phyloP scores from a whole-genome alignment of 2,329 filamentous ascomycete species.

The Aspergillus aculeatus region DNA sequence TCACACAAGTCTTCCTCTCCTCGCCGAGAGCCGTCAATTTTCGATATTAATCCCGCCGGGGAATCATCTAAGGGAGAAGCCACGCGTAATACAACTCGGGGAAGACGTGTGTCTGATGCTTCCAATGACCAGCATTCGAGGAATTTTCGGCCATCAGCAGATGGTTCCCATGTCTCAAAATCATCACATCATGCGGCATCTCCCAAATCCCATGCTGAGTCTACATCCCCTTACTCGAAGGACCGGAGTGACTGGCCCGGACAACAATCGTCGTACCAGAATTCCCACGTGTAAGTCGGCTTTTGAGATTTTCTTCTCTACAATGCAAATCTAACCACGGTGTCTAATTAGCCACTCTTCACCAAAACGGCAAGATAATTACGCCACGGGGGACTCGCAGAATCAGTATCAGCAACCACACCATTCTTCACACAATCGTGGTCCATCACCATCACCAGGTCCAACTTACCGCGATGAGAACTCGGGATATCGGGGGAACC shows the following conservation, averaged over 20 bases:
- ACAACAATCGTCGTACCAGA: constrained; percentile 39
- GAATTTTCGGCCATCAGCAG: constrained; percentile 41
- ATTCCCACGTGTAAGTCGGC: constrained; percentile 51
- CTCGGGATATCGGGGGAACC: constrained; percentile 59
- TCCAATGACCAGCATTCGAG: constrained; percentile 33
- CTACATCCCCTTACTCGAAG: constrained; percentile 62
- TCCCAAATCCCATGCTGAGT: constrained; percentile 57
- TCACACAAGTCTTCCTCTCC: constrained; percentile 35
- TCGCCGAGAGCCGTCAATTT: constrained; percentile 32
- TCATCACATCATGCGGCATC: constrained; percentile 60
- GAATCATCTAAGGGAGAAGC: constrained; percentile 32
- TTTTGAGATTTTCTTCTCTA: constrained; percentile 8
- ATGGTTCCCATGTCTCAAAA: constrained; percentile 53
- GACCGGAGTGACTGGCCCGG: constrained; percentile 56
- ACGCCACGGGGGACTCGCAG: constrained; percentile 54
- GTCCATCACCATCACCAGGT: constrained; percentile 47
- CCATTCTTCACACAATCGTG: constrained; percentile 57
- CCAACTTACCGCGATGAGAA: constrained; percentile 52
- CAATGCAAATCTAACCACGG: constrained; percentile 33
- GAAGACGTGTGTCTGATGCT: constrained; percentile 33
- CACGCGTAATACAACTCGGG: constrained; percentile 31
- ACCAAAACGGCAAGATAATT: constrained; percentile 58
- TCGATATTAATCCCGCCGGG: constrained; percentile 32
- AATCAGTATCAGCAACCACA: constrained; percentile 50
- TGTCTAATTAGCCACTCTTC: constrained; percentile 57